These are phyloP conservation scores for Cyamopsis tetragonoloba DNA, from an alignment of 306 rosid species.

Conservation along the genomic window DNA sequence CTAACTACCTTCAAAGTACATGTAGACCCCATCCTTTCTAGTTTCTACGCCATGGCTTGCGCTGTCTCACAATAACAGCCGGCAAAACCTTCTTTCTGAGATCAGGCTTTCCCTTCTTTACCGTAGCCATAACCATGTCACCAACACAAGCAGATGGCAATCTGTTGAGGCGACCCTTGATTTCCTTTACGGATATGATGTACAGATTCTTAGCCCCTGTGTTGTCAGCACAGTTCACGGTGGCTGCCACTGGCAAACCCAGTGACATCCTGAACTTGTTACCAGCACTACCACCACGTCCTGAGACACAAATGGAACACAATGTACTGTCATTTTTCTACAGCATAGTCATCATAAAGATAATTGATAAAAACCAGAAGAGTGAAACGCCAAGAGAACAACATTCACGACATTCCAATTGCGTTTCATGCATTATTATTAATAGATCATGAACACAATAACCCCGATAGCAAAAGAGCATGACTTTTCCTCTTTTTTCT, in stretches of 20 bases:
- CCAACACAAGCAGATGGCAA: constrained; percentile 71
- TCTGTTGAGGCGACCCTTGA: constrained; percentile 60
- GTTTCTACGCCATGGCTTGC: constrained; percentile 73
- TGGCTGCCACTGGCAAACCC: constrained; percentile 74
- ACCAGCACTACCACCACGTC: constrained; percentile 66
- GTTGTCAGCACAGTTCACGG: constrained; percentile 62
- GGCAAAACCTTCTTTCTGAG: constrained; percentile 73
- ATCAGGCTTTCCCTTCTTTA: constrained; percentile 66
- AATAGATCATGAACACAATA: background rate
- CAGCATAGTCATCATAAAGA: background rate
- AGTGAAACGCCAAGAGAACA: background rate
- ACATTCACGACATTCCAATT: background rate
- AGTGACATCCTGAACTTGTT: constrained; percentile 75
- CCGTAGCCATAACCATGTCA: constrained; percentile 72
- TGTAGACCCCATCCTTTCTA: constrained; percentile 69
- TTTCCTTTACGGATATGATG: constrained; percentile 50
- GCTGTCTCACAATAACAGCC: constrained; percentile 62
- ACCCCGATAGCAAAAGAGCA: background rate
- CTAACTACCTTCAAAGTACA: constrained; percentile 61
- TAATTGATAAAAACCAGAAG: background rate
- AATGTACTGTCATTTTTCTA: background rate
- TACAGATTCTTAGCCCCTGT: constrained; percentile 40
- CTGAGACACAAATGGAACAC: constrained; percentile 26
- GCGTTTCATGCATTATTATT: background rate
- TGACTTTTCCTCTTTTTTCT: background rate